Conservation (phyloP, 148 eudicot genomes). For the Camellia granthamiana region DNA sequence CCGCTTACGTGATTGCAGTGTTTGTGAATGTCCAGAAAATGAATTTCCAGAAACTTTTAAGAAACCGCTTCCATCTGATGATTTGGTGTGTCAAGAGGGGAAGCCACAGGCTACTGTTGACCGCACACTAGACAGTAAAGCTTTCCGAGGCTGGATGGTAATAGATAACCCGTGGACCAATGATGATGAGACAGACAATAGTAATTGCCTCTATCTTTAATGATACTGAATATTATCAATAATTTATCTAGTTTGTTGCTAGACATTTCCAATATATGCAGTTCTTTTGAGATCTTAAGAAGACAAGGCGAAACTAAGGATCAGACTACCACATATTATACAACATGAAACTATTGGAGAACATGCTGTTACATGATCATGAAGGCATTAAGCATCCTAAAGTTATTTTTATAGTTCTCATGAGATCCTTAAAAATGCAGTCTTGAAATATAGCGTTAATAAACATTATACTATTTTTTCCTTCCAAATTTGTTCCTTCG, state of each 20-base stretch:
- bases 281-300: not conserved
- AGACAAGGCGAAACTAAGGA: not conserved
- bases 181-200: slow-evolving; percentile 86
- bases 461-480: not conserved
- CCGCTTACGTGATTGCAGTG: slow-evolving; percentile 78
- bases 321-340: not conserved
- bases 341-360: not conserved
- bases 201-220: slow-evolving; percentile 27
- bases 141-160: slow-evolving; percentile 72
- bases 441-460: not conserved
- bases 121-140: slow-evolving; percentile 67
- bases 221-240: not conserved
- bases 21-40: slow-evolving; percentile 86
- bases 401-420: not conserved
- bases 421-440: not conserved
- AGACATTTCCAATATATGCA: not conserved
- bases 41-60: slow-evolving; percentile 79
- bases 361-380: not conserved
- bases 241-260: not conserved
- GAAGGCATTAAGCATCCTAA: not conserved
- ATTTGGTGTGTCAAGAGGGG: slow-evolving; percentile 84
- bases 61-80: slow-evolving; percentile 54
- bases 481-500: not conserved
- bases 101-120: slow-evolving; percentile 82
- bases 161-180: slow-evolving; percentile 91